Conservation (phyloP, 2,329 filamentous ascomycete genomes). For the Thielaviopsis populi region DNA sequence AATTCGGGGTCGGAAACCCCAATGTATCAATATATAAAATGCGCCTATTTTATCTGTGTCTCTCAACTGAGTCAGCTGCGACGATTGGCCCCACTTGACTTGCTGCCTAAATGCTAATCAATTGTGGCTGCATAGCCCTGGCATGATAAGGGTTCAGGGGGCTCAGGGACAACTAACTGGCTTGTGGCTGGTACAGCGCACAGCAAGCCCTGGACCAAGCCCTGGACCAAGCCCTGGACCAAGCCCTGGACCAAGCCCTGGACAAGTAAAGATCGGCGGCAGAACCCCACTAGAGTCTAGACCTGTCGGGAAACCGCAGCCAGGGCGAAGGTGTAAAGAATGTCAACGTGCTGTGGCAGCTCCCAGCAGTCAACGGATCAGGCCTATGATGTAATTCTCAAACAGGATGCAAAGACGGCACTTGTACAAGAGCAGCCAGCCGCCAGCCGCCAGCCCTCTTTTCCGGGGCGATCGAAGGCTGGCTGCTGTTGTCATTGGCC, state of each 20-base stretch:
- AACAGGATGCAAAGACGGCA: background rate
- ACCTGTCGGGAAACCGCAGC: background rate
- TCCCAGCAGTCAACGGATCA: too few species aligned
- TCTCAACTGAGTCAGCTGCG: background rate
- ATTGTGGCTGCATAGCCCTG: background rate
- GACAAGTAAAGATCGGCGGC: background rate
- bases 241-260: background rate
- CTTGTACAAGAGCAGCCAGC: background rate
- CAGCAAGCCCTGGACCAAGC: background rate
- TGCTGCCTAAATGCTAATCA: background rate
- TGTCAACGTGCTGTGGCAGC: background rate
- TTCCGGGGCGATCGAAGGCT: too few species aligned
- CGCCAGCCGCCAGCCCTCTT: background rate
- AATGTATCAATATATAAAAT: background rate
- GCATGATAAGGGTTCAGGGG: constrained; percentile 2
- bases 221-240: background rate
- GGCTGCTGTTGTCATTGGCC: background rate
- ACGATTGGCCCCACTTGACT: background rate
- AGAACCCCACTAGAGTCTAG: background rate
- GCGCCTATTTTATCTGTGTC: background rate
- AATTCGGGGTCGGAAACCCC: too few species aligned
- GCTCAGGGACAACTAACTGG: background rate
- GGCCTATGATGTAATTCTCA: background rate
- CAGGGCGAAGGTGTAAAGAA: background rate
- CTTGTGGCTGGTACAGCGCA: background rate